Conservation (phyloP, 768 basidiomycete species). For the Phanerochaete carnosa region DNA sequence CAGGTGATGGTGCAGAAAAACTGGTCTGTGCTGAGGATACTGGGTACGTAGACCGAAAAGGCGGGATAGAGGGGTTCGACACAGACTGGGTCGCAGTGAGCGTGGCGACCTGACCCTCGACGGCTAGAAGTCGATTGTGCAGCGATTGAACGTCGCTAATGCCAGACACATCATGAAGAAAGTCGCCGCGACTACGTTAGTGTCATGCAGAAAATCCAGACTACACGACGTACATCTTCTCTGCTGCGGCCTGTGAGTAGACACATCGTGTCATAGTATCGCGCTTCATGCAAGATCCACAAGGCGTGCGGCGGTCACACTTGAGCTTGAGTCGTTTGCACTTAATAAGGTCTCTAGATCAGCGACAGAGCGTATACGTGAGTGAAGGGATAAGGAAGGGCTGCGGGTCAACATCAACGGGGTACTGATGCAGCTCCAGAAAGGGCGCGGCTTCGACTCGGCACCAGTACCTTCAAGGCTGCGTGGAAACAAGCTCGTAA, state of each 20-base stretch:
- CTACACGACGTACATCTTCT: conserved; percentile 57
- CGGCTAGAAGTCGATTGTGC: conserved; percentile 72
- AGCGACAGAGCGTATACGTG: background rate
- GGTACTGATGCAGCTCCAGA: too few species aligned
- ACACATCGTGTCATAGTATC: conserved; percentile 70
- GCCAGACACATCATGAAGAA: background rate
- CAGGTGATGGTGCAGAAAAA: conserved; percentile 8
- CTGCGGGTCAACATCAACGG: too few species aligned
- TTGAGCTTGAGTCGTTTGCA: conserved; percentile 87
- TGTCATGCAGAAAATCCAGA: background rate
- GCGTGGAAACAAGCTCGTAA: too few species aligned
- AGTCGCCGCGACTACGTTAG: background rate
- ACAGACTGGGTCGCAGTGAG: conserved; percentile 30
- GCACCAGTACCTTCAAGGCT: background rate
- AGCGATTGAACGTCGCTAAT: conserved; percentile 75
- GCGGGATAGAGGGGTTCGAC: conserved; percentile 17
- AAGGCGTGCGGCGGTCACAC: conserved; percentile 78
- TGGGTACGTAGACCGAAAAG: conserved; percentile 16
- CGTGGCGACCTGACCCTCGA: conserved; percentile 60
- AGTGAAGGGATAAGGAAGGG: background rate
- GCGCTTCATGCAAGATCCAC: conserved; percentile 75
- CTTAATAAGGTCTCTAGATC: conserved; percentile 32
- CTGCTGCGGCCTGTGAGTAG: conserved; percentile 78
- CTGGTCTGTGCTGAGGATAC: background rate
- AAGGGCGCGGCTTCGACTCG: too few species aligned